Base-by-base conservation (phyloP, 345 rosid genomes). In the Pistacia vera region DNA sequence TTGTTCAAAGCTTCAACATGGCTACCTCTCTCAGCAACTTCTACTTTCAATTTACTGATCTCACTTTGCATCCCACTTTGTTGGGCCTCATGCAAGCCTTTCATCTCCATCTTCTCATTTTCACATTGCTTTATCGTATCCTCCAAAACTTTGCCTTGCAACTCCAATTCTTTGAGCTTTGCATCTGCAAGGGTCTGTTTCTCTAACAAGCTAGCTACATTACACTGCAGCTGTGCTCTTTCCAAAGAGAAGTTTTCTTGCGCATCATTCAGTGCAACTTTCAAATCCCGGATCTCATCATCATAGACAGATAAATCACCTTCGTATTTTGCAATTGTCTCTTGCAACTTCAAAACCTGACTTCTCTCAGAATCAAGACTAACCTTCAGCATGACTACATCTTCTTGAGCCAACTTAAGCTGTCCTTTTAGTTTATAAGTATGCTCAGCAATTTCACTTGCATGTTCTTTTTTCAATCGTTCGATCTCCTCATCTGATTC, bases 181-280 rank as follows among this genome's bases (percentile, higher is more conserved):
- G 83, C 86, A 75, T 85, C 83, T 44, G 82, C 78, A 73, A 62
- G 20, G 6, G 70, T 49, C 56, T 78, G 87, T 36, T 84, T 87
- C 30, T 84, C 91, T 77, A 82, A 74, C 81, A 88, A 62, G 56
- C 72, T 71, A 36, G 81, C 62, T 58, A 84, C 82, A 51, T 89
- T 88, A 57, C 73, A 78, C 77, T 86, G 89, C 71, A 93, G 71
- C 44, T 85, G 88, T 20, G 85, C 86, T 77, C 84, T 91, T 49
- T 90, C 97, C 14, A 78, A 72, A 61, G 82, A 79, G 67, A 88
- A 89, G 63, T 81, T 88, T 74, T 79, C 59, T 76, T 82, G 84
- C n/a, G 86, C 83, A 62, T 88, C 90, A 48, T 82, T 86, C 55
- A 85, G 75, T 12, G 82, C 85, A 22, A 60, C 65, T 82, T 83